phyloP scores from a whole-genome alignment of 495 filamentous ascomycete species.

The Tuber indicum region DNA sequence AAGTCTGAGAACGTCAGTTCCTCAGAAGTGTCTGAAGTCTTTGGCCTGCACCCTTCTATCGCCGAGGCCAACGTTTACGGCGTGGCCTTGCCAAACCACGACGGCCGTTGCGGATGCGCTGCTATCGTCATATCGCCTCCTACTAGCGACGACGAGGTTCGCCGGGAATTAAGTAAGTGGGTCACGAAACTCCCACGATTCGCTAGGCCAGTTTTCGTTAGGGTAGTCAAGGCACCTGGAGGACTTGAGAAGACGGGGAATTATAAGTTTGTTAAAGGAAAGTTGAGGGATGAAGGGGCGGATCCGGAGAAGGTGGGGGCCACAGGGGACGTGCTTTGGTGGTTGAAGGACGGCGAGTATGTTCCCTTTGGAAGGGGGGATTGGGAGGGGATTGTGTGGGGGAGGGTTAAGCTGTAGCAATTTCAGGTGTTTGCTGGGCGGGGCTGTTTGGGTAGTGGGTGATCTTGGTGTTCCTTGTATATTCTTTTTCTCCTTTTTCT shows the following conservation, averaged over 20 bases:
- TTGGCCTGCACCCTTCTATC: conserved; percentile 62
- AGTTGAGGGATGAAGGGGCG: conserved; percentile 65
- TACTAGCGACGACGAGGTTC: conserved; percentile 45
- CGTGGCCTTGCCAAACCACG: conserved; percentile 71
- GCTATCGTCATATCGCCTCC: conserved; percentile 49
- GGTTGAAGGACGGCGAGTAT: conserved; percentile 60
- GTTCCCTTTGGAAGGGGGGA: conserved; percentile 58
- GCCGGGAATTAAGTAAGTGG: conserved; percentile 24
- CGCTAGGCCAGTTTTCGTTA: conserved; percentile 71
- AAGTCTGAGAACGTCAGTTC: conserved; percentile 91
- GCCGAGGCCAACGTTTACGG: conserved; percentile 85
- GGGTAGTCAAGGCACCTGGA: conserved; percentile 50
- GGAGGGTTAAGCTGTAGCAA: conserved; percentile 61
- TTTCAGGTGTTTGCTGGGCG: background rate
- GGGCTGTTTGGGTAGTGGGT: conserved; percentile 6
- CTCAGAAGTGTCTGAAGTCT: conserved; percentile 67
- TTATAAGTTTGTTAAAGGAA: conserved; percentile 78
- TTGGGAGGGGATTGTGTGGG: conserved; percentile 61
- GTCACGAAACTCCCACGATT: conserved; percentile 62
- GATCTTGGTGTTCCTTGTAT: conserved; percentile 35
- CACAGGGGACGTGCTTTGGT: conserved; percentile 58
- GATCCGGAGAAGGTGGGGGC: conserved; percentile 53
- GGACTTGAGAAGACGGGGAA: conserved; percentile 65
- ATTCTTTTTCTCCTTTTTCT: conserved; percentile 13
- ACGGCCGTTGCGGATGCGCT: conserved; percentile 80